Conservation (phyloP, 352 stramenopile genomes). For the Pythium volutum region DNA sequence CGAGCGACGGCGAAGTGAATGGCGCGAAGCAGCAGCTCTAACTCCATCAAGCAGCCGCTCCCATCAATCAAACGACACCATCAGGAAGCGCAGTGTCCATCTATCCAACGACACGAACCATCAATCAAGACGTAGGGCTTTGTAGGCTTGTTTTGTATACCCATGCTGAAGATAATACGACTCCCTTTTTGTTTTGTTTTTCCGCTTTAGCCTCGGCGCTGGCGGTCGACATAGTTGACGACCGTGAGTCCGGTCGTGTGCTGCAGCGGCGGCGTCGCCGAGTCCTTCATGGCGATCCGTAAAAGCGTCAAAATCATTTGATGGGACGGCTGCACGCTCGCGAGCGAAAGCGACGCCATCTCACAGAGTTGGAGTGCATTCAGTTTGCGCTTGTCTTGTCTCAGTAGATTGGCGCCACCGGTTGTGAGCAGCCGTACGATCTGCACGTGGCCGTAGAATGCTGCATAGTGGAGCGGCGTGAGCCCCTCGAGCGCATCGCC, state of each 20-base stretch:
- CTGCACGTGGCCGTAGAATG: slow-evolving; percentile 77
- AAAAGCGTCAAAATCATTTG: slow-evolving; percentile 85
- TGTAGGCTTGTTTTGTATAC: too few relatives aligned
- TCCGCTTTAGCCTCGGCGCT: slow-evolving; percentile 39
- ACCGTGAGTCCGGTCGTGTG: slow-evolving; percentile 73
- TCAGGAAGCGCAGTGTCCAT: neutral
- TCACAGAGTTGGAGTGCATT: slow-evolving; percentile 71
- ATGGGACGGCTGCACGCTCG: slow-evolving; percentile 75
- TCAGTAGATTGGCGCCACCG: slow-evolving; percentile 49
- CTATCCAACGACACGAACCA: neutral
- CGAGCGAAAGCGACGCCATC: slow-evolving; percentile 71
- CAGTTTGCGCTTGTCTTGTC: slow-evolving; percentile 55
- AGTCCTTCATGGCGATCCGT: slow-evolving; percentile 72
- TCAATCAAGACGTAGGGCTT: neutral
- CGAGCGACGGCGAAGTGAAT: slow-evolving; percentile 49
- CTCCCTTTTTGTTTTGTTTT: slow-evolving; percentile 1
- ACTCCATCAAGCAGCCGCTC: neutral
- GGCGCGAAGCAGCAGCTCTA: slow-evolving; percentile 11
- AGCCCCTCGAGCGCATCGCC: slow-evolving; percentile 53
- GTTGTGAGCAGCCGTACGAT: slow-evolving; percentile 54
- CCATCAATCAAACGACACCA: neutral
- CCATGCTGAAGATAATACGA: too few relatives aligned
- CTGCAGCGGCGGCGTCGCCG: slow-evolving; percentile 70
- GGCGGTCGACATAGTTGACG: slow-evolving; percentile 55
- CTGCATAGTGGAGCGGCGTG: slow-evolving; percentile 66